Conservation (phyloP, 2,329 filamentous ascomycete genomes). For the Xylariales sp. region DNA sequence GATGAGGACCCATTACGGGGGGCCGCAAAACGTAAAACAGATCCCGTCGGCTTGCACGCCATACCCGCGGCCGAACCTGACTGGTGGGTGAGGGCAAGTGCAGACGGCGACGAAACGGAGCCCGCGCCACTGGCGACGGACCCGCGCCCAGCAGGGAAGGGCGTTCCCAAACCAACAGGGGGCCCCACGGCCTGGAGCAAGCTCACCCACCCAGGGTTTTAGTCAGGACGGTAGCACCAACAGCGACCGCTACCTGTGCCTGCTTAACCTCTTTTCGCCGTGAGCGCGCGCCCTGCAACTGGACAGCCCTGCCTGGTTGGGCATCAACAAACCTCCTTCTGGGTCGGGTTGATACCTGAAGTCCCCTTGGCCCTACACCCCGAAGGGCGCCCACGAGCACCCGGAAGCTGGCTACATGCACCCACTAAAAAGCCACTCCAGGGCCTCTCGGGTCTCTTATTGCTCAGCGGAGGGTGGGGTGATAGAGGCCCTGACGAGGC, state of each 20-base stretch:
- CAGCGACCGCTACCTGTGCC: too few relatives aligned
- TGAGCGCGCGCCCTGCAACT: too few relatives aligned
- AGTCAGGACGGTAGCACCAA: too few relatives aligned
- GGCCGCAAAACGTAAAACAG: conserved; percentile 2
- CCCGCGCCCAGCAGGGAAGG: neutral
- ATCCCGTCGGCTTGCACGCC: conserved; percentile 7
- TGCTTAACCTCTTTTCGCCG: too few relatives aligned
- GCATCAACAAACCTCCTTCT: conserved; percentile 7
- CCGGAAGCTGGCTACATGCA: conserved; percentile 3
- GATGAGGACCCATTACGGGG: too few relatives aligned
- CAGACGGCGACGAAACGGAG: conserved; percentile 1
- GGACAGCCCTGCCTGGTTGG: conserved; percentile 8
- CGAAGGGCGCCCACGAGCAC: conserved; percentile 9
- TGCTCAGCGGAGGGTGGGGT: conserved; percentile 9
- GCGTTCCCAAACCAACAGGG: conserved; percentile 3
- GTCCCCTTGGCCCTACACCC: conserved; percentile 1
- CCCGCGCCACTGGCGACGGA: conserved; percentile 4
- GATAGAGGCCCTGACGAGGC: conserved; percentile 3
- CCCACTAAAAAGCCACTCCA: conserved; percentile 9
- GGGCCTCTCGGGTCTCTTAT: conserved; percentile 6
- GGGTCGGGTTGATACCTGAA: conserved; percentile 8
- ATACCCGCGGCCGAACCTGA: conserved; percentile 3
- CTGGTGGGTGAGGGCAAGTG: conserved; percentile 3
- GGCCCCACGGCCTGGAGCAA: too few relatives aligned
- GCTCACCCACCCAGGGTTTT: too few relatives aligned